These are phyloP conservation scores for Ophiocordyceps sinensis DNA, from an alignment of 2,329 filamentous ascomycete genomes.

Conservation along the genomic window DNA sequence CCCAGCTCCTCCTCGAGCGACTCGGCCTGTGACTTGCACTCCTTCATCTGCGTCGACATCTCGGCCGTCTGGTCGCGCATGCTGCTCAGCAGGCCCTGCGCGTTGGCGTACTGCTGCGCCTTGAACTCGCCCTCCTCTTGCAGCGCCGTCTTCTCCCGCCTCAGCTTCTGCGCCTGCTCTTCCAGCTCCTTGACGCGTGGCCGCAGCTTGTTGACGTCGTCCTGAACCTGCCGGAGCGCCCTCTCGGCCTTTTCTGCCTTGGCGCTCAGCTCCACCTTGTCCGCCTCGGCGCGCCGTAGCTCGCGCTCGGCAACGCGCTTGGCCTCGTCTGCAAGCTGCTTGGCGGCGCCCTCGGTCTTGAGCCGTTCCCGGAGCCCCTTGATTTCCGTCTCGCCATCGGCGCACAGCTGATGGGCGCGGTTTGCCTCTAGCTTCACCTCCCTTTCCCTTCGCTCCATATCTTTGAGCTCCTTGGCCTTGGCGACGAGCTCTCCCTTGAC, in stretches of 20 bases:
- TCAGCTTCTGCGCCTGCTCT: constrained; percentile 53
- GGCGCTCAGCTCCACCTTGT: constrained; percentile 65
- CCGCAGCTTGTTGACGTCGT: constrained; percentile 56
- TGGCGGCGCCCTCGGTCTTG: constrained; percentile 55
- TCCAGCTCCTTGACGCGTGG: constrained; percentile 53
- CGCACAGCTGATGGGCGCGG: constrained; percentile 51
- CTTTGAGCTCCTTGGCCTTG: constrained; percentile 47
- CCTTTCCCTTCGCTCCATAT: constrained; percentile 69
- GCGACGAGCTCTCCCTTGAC: constrained; percentile 58
- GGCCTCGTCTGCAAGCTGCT: constrained; percentile 65
- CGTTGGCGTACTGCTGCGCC: constrained; percentile 69
- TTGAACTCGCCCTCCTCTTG: constrained; percentile 76
- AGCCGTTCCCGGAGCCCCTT: constrained; percentile 67
- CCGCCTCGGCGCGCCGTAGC: constrained; percentile 60
- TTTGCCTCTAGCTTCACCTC: constrained; percentile 64
- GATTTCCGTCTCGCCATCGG: constrained; percentile 66
- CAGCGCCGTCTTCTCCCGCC: constrained; percentile 50
- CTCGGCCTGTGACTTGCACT: constrained; percentile 68
- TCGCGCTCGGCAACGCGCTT: constrained; percentile 62
- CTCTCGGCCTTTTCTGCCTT: constrained; percentile 54
- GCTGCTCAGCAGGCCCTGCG: constrained; percentile 73
- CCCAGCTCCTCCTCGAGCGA: constrained; percentile 82
- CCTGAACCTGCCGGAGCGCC: constrained; percentile 58
- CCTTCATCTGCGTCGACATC: constrained; percentile 80
- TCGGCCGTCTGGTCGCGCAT: constrained; percentile 90